Conservation (phyloP, 2,329 filamentous ascomycete genomes). For the Penicillium sp. region DNA sequence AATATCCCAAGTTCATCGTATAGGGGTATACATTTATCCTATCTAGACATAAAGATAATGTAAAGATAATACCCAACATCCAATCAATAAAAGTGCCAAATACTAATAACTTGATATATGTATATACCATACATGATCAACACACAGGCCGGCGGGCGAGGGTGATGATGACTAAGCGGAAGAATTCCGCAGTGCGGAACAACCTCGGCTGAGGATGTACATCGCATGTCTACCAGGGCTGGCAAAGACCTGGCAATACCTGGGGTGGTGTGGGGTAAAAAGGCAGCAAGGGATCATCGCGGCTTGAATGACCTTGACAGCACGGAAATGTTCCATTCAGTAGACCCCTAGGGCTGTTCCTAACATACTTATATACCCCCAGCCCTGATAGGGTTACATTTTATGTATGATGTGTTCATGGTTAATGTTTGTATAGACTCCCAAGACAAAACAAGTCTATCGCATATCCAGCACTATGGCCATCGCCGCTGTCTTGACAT, state of each 20-base stretch:
- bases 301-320: not conserved
- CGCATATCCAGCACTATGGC: slow-evolving; percentile 23
- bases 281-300: not conserved
- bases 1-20: too few relatives aligned
- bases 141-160: too few relatives aligned
- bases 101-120: too few relatives aligned
- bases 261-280: slow-evolving; percentile 12
- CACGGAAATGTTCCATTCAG: slow-evolving; percentile 21
- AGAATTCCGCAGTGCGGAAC: slow-evolving; percentile 14
- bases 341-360: not conserved
- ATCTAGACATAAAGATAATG: too few relatives aligned
- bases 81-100: too few relatives aligned
- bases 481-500: slow-evolving; percentile 22
- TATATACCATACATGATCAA: too few relatives aligned
- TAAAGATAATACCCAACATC: too few relatives aligned
- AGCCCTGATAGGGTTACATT: too few relatives aligned
- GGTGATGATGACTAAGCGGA: slow-evolving; percentile 9
- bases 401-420: not conserved
- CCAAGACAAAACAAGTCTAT: not conserved
- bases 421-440: not conserved
- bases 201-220: not conserved
- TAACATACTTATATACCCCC: not conserved
- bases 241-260: slow-evolving; percentile 1
- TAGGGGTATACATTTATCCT: too few relatives aligned
- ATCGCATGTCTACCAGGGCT: too few relatives aligned